A percentile compares a stretch with the other conserved stretches of the same genome.
phyloP scores from a whole-genome alignment of 306 rosid species.

The Prunus salicina region DNA sequence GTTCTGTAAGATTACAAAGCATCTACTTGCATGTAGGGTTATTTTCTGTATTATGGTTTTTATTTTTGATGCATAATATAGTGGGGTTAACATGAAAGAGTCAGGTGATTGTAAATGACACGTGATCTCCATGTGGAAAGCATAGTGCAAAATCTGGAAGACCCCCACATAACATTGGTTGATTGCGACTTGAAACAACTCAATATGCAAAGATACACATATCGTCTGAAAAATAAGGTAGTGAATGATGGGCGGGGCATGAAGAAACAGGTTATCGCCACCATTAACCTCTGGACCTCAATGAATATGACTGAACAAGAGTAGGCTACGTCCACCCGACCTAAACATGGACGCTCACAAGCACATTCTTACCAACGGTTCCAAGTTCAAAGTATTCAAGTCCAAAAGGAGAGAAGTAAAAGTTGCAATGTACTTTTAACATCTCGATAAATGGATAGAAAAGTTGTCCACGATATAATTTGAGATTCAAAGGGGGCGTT shows the following conservation, averaged over 20 bases:
- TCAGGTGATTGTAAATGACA: background rate
- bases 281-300: slow-evolving; percentile 10
- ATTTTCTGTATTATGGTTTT: too few relatives aligned
- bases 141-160: too few relatives aligned
- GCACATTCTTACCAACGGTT: background rate
- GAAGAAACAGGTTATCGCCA: background rate
- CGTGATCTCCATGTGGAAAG: background rate
- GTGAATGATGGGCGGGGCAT: background rate
- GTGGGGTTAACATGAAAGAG: too few relatives aligned
- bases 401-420: too few relatives aligned
- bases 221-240: background rate
- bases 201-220: background rate
- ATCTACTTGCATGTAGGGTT: too few relatives aligned
- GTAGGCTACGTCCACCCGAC: background rate
- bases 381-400: too few relatives aligned
- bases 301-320: slow-evolving; percentile 3
- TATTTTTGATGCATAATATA: too few relatives aligned
- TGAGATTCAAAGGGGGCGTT: too few relatives aligned
- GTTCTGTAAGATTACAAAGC: too few relatives aligned
- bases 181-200: background rate
- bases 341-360: background rate
- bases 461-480: too few relatives aligned
- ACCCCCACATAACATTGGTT: background rate
- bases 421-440: too few relatives aligned
- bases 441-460: too few relatives aligned